These are phyloP conservation scores for Hypoxylon subgilvum DNA, from an alignment of 495 filamentous ascomycete species.

Conservation along the genomic window DNA sequence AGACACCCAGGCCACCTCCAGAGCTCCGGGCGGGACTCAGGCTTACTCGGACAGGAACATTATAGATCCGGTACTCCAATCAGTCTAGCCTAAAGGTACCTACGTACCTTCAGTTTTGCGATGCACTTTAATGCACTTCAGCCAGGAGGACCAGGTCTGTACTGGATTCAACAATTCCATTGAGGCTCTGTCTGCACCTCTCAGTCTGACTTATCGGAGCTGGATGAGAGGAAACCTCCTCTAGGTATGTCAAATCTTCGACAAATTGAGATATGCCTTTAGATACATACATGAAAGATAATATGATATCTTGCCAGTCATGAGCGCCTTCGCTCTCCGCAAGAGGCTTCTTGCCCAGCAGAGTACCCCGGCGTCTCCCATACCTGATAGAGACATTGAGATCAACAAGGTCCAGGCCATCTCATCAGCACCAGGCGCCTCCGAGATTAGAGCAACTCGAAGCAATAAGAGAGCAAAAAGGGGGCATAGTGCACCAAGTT, in stretches of 20 bases:
- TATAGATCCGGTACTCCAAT: not conserved
- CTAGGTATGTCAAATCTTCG: no score
- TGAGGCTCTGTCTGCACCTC: no score
- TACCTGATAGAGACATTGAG: not conserved
- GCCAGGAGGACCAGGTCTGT: no score
- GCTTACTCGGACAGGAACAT: conserved; percentile 8
- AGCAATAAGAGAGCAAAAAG: conserved; percentile 13
- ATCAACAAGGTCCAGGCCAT: not conserved
- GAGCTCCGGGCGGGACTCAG: no score
- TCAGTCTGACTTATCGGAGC: no score
- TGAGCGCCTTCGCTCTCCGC: conserved; percentile 60
- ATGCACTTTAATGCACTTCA: no score
- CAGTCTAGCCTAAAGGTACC: no score
- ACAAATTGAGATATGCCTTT: not conserved
- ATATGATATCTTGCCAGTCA: conserved; percentile 40
- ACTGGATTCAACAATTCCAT: no score
- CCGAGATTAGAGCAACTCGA: conserved; percentile 5
- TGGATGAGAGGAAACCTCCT: conserved; percentile 32
- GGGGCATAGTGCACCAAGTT: not conserved
- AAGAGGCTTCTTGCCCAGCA: conserved; percentile 46
- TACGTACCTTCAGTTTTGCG: no score
- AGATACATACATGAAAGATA: no score
- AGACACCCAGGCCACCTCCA: no score
- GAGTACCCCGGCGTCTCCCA: conserved; percentile 3
- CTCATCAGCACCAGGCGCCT: not conserved